phyloP scores from a whole-genome alignment of 805 yeast species.

The Ogataea paradorogensis region DNA sequence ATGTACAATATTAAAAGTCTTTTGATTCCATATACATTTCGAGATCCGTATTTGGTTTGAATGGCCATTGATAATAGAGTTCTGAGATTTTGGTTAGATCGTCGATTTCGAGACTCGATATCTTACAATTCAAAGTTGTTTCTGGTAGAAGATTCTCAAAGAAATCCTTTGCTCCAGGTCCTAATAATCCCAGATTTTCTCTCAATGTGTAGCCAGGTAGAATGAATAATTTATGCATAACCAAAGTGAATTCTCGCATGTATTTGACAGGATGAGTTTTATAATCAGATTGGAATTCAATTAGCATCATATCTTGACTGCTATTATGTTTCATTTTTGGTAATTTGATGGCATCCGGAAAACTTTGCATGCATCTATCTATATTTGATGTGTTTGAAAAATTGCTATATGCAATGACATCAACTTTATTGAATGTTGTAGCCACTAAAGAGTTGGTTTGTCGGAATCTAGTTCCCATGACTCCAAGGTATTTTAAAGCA shows the following conservation, averaged over 20 bases:
- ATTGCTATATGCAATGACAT: constrained; percentile 48
- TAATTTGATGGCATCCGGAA: constrained; percentile 23
- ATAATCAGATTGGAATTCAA: constrained; percentile 33
- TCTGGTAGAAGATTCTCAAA: constrained; percentile 34
- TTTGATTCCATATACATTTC: constrained; percentile 20
- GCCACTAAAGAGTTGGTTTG: constrained; percentile 62
- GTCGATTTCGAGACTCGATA: constrained; percentile 47
- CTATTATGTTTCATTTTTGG: constrained; percentile 15
- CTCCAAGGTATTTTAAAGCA: constrained; percentile 60
- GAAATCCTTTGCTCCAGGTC: constrained; percentile 77
- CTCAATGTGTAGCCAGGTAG: constrained; percentile 40
- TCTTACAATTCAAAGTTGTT: constrained; percentile 41
- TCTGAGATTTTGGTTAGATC: constrained; percentile 55
- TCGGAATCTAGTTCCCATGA: constrained; percentile 48
- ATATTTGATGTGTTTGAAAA: constrained; percentile 14
- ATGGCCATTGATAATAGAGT: constrained; percentile 74
- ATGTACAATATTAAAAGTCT: background rate
- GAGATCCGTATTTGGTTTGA: constrained; percentile 51
- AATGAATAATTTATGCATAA: constrained; percentile 59
- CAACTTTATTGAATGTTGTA: constrained; percentile 60
- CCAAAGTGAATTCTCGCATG: constrained; percentile 62
- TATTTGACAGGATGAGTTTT: constrained; percentile 31
- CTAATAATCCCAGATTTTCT: constrained; percentile 50
- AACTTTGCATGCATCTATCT: constrained; percentile 3
- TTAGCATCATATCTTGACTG: constrained; percentile 28